Percentiles rank a stretch among this genome's conserved stretches.
Evolutionary conservation across 78 protist species (phyloP).

Genomic region (Bodo saltans): DNA sequence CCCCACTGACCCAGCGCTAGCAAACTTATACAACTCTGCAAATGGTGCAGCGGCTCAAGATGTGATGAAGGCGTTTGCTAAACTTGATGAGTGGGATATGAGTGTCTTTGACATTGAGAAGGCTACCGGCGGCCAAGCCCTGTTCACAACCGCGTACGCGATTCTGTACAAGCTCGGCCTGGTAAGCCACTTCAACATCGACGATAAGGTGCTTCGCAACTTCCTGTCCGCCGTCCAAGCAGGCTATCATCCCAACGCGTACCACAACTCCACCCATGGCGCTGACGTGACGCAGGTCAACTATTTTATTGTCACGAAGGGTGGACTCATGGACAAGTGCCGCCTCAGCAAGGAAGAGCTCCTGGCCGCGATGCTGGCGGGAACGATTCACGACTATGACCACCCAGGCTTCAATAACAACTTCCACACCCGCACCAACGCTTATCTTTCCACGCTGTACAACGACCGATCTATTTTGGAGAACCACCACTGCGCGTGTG

Average conservation of each 20-base stretch:
- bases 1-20: neutral
- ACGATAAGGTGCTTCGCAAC: neutral
- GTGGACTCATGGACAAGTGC: neutral
- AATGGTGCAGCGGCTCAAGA: neutral
- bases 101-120: neutral
- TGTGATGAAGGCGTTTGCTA: neutral
- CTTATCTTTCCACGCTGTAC: constrained; percentile 61
- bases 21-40: neutral
- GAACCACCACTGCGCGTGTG: constrained; percentile 76
- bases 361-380: constrained; percentile 61
- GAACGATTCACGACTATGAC: constrained; percentile 74
- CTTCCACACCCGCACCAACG: constrained; percentile 60
- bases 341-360: constrained; percentile 47
- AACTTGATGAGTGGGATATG: constrained; percentile 15
- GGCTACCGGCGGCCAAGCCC: constrained; percentile 7
- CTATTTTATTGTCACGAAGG: neutral
- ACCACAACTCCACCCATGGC: constrained; percentile 58
- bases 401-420: constrained; percentile 80
- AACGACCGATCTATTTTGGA: constrained; percentile 77
- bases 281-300: constrained; percentile 52
- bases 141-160: constrained; percentile 28
- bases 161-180: constrained; percentile 4
- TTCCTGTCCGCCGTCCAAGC: constrained; percentile 36
- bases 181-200: constrained; percentile 3
- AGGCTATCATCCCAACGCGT: constrained; percentile 46